These are phyloP conservation scores for Myochromella boudieri DNA, from an alignment of 768 basidiomycete species.

Conservation along the genomic window DNA sequence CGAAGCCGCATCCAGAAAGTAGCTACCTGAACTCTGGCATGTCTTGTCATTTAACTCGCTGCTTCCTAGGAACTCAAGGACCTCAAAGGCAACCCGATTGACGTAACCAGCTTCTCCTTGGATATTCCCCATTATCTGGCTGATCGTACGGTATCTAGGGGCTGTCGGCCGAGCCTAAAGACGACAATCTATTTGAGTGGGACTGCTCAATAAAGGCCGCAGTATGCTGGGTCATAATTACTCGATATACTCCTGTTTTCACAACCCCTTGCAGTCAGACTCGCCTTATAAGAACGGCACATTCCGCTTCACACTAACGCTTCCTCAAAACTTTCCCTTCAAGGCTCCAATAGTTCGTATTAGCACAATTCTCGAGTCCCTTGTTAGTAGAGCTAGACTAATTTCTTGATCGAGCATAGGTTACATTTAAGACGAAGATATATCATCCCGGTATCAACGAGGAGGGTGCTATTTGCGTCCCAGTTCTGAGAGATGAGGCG, in stretches of 20 bases:
- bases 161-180: slow-evolving; percentile 58
- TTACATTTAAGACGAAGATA: slow-evolving; percentile 82
- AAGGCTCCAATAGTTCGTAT: slow-evolving; percentile 72
- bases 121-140: slow-evolving; percentile 6
- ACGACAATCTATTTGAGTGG: slow-evolving; percentile 78
- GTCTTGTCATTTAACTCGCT: slow-evolving; percentile 1
- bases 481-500: slow-evolving; percentile 79
- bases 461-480: slow-evolving; percentile 83
- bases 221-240: slow-evolving; percentile 43
- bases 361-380: slow-evolving; percentile 1
- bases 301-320: slow-evolving; percentile 68
- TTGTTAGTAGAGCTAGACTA: background rate
- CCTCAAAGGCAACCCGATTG: slow-evolving; percentile 61
- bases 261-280: slow-evolving; percentile 47
- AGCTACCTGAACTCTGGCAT: slow-evolving; percentile 3
- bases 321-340: slow-evolving; percentile 86
- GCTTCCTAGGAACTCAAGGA: slow-evolving; percentile 61
- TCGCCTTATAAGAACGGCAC: slow-evolving; percentile 85
- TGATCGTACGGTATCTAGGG: slow-evolving; percentile 42
- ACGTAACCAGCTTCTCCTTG: slow-evolving; percentile 38
- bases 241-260: slow-evolving; percentile 6
- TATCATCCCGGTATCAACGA: slow-evolving; percentile 93
- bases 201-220: slow-evolving; percentile 73
- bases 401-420: slow-evolving; percentile 40
- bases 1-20: slow-evolving; percentile 78